Base-by-base conservation (phyloP, 345 rosid genomes). In the Euphorbia peplus region DNA sequence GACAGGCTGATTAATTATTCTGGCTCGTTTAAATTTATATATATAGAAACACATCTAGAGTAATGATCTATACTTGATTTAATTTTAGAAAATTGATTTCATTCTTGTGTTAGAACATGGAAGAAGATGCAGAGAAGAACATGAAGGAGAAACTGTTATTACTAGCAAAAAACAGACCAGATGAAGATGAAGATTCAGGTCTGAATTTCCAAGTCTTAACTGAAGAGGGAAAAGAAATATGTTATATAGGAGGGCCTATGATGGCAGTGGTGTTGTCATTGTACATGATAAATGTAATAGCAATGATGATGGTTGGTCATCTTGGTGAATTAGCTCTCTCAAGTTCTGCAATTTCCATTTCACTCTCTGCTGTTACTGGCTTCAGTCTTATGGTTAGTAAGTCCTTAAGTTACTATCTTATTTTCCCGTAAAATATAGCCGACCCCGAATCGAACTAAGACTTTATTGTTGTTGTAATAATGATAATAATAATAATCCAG, bases 231-330 rank as follows among this genome's bases (percentile, higher is more conserved):
- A 73, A 73, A 41, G 42, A 29, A 24, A 13, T 73, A 25, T 46
- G 42, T n/a, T 67, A 25, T 11, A n/a, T 73, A n/a, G 76, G 72
- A 66, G 72, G 63, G 1, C 76, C 76, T 1, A 67, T 73, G 76
- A 37, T 52, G 62, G 57, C 55, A 0, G 64, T 52, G 1, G 46
- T 22, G 8, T 10, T 62, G 6, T 61, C 72, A 18, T 22, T 50
- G 37, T 41, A 67, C 32, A n/a, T 73, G 46, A 18, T 73, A 5
- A 66, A 60, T 8, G 64, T 74, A 10, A 29, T 46, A 8, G 56
- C 73, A 3, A 29, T 68, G 69, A 69, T 67, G 65, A 74, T 74
- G 78, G 73, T 50, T 7, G 73, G 73, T 21, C 73, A 69, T 8
- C 66, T 69, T 21, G 59, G 66, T 22, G 59, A 69, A 25, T 58